Evolutionary conservation across 2,329 filamentous ascomycete genomes (phyloP), one percentile per base, ranked within the genome.

Genomic region (Sclerotinia minor): DNA sequence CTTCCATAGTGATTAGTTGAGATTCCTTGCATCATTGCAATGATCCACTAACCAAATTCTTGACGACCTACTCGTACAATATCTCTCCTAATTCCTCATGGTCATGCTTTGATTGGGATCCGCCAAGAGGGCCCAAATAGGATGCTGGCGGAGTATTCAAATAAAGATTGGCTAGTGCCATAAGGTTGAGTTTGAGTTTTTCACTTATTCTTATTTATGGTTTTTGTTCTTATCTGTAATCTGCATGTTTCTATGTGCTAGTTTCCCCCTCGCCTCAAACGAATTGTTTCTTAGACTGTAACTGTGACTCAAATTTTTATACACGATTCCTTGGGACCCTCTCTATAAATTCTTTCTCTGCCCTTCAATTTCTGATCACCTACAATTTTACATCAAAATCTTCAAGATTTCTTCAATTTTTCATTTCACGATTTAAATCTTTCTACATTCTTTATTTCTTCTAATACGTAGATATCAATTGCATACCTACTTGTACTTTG

Each of bases 291-390:
- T 17, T 47, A 45, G 44, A 26, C 26, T 60, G 58, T 60, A 44
- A 60, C 58, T 60, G 58, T 60, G 58, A 60, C 58, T 60, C 58
- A 49, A 60, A 17, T 47, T 47, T 49, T 32, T 15, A 60, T 45
- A 59, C 57, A 59, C 57, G 35, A 58, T 13, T 21, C 24, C 5
- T 24, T n/a, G 6, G 19, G 7, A 21, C 19, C 21, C 21, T 55
- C 35, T 57, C 44, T 13, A 38, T 32, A 49, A 50, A 61, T 61
- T 47, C 58, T 50, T 61, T 61, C 58, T 61, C 38, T 61, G 58
- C 49, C 58, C 29, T 26, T 32, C 7, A 49, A 35, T 38, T 50
- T 24, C 29, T 49, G 7, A 35, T 60, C 58, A 35, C 44, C 44
- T 60, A 19, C 41, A 60, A 49, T 21, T 32, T 17, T 35, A 17